Base-by-base conservation (phyloP, 2,329 filamentous ascomycete genomes). In the Pseudogymnoascus sp. region DNA sequence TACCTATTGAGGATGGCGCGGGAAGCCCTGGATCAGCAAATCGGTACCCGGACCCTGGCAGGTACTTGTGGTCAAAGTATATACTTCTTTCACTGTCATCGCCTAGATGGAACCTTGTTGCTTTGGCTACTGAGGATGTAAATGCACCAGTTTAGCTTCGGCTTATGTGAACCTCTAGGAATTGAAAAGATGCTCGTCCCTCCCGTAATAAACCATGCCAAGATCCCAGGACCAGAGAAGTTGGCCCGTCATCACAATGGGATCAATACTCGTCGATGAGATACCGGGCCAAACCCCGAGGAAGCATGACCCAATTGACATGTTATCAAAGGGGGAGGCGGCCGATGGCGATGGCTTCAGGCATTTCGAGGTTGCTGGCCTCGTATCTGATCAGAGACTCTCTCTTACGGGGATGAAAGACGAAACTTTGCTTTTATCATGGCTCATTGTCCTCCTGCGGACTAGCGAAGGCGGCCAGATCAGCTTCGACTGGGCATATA, bases 391-490 rank as follows among this genome's bases (percentile, higher is more conserved):
- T 36, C 60, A 70, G 13, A 59, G 7, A 4, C 44, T 35, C 2
- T 71, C 68, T 9, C 66, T 66, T 13, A 76, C 74, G 6, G 69
- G 71, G 31, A 70, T 75, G 68, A 74, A 65, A 62, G 74, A 78
- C n/a, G 76, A 77, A 15, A 60, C 75, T 13, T 15, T 79, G 10
- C 71, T 79, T 9, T 47, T 75, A 36, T 72, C 78, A 40, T 80
- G 78, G 78, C 71, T 78, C 11, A 69, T 79, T 10, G 73, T 77
- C 5, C 73, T 79, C 6, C 61, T 78, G 61, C 72, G 77, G 9
- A 76, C 73, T 1, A 70, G 70, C 8, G 78, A 80, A 64, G 74
- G 74, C 13, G 69, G 68, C 36, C 68, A 72, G 13, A 64, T 73
- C 9, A 65, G 58, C 11, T 79, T 68, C 63, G 74, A 78, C 3